Evolutionary conservation across 306 rosid genomes (phyloP).

Genomic region (Cyamopsis tetragonoloba): DNA sequence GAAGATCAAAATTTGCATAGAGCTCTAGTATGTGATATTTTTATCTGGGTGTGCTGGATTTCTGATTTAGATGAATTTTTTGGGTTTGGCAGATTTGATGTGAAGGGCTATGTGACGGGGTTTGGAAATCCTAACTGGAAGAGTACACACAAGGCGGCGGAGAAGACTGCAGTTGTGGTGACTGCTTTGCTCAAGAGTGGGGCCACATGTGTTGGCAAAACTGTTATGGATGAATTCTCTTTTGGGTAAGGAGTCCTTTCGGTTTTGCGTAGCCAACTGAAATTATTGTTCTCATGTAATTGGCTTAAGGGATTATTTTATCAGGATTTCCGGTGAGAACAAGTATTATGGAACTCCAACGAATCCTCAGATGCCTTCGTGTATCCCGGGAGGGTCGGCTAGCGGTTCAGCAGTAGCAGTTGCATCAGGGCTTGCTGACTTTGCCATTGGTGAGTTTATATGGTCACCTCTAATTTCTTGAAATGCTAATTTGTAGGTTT

Average conservation of each 20-base stretch:
- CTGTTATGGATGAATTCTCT: constrained; percentile 73
- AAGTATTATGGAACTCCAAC: constrained; percentile 63
- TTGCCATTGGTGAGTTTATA: constrained; percentile 57
- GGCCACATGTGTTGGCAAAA: constrained; percentile 73
- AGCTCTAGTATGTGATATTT: not conserved
- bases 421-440: constrained; percentile 69
- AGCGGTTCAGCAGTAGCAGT: constrained; percentile 84
- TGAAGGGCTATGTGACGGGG: constrained; percentile 65
- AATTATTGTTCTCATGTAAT: constrained; percentile 3
- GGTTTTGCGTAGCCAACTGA: not conserved
- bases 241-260: constrained; percentile 50
- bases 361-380: constrained; percentile 49
- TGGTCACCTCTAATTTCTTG: constrained; percentile 9
- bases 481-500: too few species aligned
- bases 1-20: not conserved
- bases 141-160: constrained; percentile 52
- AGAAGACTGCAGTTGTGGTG: constrained; percentile 59
- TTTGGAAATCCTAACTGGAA: constrained; percentile 75
- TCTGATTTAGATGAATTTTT: not conserved
- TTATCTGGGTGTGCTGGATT: constrained; percentile 4
- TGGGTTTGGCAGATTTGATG: constrained; percentile 51
- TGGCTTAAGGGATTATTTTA: not conserved
- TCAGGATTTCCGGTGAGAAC: constrained; percentile 68
- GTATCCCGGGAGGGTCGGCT: constrained; percentile 73
- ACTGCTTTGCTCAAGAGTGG: constrained; percentile 61